Conservation (phyloP, 805 yeast genomes). For the Candida multigemmis region DNA sequence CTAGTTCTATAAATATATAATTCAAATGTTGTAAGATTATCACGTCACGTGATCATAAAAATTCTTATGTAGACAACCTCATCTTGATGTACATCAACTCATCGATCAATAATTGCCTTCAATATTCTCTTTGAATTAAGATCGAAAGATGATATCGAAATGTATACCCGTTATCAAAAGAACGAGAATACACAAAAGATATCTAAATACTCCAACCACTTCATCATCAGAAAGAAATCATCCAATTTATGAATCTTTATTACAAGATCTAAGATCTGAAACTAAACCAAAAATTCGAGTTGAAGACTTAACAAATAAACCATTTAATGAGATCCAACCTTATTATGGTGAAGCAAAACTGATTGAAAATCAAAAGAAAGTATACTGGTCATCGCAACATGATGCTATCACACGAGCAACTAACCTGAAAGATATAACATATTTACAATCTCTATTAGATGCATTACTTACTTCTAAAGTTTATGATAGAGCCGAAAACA, state of each 20-base stretch:
- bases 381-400: constrained; percentile 30
- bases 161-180: no score
- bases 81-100: no score
- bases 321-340: constrained; percentile 6
- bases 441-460: constrained; percentile 70
- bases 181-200: no score
- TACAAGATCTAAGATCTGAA: constrained; percentile 7
- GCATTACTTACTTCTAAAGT: constrained; percentile 65
- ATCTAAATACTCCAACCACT: no score
- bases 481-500: constrained; percentile 59
- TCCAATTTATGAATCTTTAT: constrained; percentile 6
- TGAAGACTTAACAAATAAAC: constrained; percentile 5
- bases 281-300: constrained; percentile 1
- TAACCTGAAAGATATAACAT: constrained; percentile 48
- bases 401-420: constrained; percentile 34
- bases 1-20: no score
- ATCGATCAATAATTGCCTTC: no score
- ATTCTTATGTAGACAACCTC: no score
- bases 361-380: constrained; percentile 5
- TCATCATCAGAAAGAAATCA: constrained; percentile 4
- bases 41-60: no score
- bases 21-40: no score
- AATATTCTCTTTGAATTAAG: no score
- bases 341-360: background rate
- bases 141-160: no score